Base-by-base conservation (phyloP, 208 protist species). In the Crithidia sp. region DNA sequence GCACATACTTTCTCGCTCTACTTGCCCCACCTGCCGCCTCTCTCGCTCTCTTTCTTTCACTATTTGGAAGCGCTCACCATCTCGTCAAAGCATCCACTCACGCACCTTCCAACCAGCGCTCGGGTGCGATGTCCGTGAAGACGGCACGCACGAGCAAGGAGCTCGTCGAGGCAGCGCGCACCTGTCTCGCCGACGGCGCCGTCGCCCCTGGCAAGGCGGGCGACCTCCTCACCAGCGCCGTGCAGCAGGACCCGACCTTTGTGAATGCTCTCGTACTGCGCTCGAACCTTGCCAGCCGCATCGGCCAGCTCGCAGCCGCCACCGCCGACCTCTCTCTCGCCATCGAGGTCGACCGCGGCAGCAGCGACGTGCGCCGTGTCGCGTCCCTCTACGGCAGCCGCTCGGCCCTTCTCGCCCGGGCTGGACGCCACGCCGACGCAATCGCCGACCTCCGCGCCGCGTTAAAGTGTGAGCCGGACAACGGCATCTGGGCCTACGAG, bases 401-500 rank as follows among this genome's bases (percentile, higher is more conserved):
- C n/a, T 92, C 85, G 5, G 60, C 17, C 44, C 55, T 92, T 7
- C 89, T 82, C 63, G 66, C 68, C 17, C 84, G 86, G 4, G 66
- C 90, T 47, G 70, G 87, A 14, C 83, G 86, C 16, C 52, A 81
- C 5, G 59, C 84, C 7, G 88, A 94, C 39, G 79, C 77, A 12
- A 64, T 97, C 9, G 54, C 76, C n/a, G 95, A 98, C 67, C 85
- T 95, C 36, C 57, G 74, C 14, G 65, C 64, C 6, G 93, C 92
- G 14, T 74, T 88, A 37, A 80, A 94, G 61, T 76, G 93, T 36
- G 89, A 96, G 61, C 83, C 89, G 5, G 89, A 93, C 66, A 97
- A 96, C 73, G 94, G 90, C 8, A 79, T 81, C 5, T 96, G 90
- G 90, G 75, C 85, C 44, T 96, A 87, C 66, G 87, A 97, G 71